Conservation (phyloP, 2,329 filamentous ascomycete species). For the Pseudocercospora ulei region DNA sequence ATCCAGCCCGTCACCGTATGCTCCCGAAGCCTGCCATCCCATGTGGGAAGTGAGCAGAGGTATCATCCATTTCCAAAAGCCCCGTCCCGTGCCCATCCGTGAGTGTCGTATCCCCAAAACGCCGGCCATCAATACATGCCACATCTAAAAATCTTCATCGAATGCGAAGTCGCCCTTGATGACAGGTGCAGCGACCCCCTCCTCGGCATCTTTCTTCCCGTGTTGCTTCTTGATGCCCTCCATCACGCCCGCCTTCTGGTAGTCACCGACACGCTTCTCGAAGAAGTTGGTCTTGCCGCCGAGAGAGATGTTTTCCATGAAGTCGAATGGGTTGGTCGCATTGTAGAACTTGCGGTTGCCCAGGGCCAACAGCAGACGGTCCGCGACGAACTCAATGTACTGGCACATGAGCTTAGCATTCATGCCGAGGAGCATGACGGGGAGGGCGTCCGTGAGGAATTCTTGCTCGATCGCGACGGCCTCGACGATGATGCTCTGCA, state of each 20-base stretch:
- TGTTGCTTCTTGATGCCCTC: conserved; percentile 57
- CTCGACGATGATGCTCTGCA: conserved; percentile 83
- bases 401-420: conserved; percentile 96
- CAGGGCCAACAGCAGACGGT: conserved; percentile 82
- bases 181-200: conserved; percentile 41
- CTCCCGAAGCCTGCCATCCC: conserved; percentile 6
- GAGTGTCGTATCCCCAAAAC: conserved; percentile 13
- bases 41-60: conserved; percentile 17
- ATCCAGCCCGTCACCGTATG: conserved; percentile 10
- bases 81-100: conserved; percentile 16
- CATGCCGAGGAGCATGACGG: conserved; percentile 90
- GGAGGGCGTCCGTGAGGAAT: conserved; percentile 92
- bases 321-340: conserved; percentile 92
- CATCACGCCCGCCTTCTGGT: conserved; percentile 99
- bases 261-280: conserved; percentile 98
- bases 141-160: conserved; percentile 85
- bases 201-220: conserved; percentile 32
- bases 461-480: conserved; percentile 93
- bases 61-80: conserved; percentile 16
- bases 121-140: conserved; percentile 7
- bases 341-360: conserved; percentile 94
- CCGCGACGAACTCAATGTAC: conserved; percentile 99
- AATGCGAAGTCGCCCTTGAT: conserved; percentile 71
- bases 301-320: conserved; percentile 99
- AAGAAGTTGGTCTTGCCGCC: conserved; percentile 99